Conservation (phyloP, 306 rosid genomes). For the Castanea mollissima region DNA sequence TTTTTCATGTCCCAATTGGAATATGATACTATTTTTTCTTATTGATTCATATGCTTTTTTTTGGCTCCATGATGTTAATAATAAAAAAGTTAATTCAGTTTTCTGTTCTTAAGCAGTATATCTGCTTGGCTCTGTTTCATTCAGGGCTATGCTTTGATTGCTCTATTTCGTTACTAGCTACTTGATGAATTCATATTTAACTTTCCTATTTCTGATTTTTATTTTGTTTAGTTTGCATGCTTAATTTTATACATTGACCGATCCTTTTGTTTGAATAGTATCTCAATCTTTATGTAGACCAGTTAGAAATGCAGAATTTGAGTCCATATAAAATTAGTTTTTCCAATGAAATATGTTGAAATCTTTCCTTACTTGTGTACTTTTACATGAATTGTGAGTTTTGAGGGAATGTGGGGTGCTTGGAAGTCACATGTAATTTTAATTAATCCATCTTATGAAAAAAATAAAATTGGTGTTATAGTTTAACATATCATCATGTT, state of each 20-base stretch:
- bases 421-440: background rate
- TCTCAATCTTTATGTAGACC: background rate
- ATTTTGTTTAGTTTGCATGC: background rate
- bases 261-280: background rate
- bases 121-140: background rate
- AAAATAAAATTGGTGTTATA: background rate
- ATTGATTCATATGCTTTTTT: constrained; percentile 7
- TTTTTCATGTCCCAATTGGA: background rate
- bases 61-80: no score
- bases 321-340: background rate
- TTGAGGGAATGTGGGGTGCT: background rate
- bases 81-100: no score
- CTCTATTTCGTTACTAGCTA: background rate
- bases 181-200: background rate
- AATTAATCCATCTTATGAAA: background rate
- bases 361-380: background rate
- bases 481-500: background rate
- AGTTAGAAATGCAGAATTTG: background rate
- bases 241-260: background rate
- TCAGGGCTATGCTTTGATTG: background rate
- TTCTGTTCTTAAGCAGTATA: background rate
- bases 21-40: background rate
- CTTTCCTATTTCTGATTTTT: background rate
- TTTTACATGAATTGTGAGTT: no score
- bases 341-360: background rate